Evolutionary conservation across 371 early-diverging fungal species (phyloP).

Genomic region (Coemansia sp.): DNA sequence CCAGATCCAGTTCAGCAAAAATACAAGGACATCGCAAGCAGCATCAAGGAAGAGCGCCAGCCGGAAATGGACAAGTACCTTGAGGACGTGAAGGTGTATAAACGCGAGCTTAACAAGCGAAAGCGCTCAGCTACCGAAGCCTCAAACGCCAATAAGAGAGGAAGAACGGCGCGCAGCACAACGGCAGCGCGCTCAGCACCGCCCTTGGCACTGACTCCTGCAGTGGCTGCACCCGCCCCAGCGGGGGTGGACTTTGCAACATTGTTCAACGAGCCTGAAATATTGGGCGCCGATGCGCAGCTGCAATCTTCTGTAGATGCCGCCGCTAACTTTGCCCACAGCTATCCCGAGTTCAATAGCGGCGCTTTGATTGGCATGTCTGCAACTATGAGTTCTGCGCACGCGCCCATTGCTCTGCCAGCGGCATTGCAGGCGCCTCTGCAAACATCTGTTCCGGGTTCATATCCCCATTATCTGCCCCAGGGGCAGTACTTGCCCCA

Average conservation of each 20-base stretch:
- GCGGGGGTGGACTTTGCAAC: not conserved
- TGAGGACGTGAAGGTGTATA: no score
- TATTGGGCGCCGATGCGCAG: not conserved
- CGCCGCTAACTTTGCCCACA: not conserved
- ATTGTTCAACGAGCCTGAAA: slow-evolving; percentile 2
- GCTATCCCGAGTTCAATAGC: not conserved
- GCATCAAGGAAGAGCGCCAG: no score
- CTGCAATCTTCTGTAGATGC: not conserved
- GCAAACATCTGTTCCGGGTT: not conserved
- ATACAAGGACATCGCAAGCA: no score
- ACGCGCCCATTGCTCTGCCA: not conserved
- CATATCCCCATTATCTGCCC: not conserved
- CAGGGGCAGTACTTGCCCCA: not conserved
- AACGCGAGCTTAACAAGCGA: no score
- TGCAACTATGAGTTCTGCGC: not conserved
- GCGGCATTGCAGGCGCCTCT: not conserved
- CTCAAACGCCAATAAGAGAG: no score
- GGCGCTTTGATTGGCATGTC: not conserved
- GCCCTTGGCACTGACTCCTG: not conserved
- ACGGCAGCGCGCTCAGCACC: no score
- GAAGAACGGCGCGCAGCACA: no score
- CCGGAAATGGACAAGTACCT: no score
- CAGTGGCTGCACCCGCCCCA: not conserved
- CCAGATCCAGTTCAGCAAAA: no score
- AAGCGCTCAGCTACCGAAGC: no score